A percentile compares a stretch with the other conserved stretches of the same genome.
phyloP scores from a whole-genome alignment of 2,329 filamentous ascomycete genomes.

The Phaeosphaeriaceae sp. region DNA sequence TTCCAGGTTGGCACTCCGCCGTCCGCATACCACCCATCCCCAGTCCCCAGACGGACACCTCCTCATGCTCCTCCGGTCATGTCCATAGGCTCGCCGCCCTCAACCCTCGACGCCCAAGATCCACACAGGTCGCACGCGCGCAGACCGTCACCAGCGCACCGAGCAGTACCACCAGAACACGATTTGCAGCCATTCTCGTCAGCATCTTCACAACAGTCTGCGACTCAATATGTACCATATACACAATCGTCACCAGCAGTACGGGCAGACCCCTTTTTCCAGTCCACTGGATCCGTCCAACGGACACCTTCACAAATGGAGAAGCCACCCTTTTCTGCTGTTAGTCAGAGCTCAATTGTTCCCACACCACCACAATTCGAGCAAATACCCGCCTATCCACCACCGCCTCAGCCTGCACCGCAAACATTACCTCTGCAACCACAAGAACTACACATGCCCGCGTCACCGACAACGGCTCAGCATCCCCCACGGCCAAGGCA shows the following conservation, averaged over 20 bases:
- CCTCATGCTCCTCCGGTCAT: conserved; percentile 23
- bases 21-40: conserved; percentile 21
- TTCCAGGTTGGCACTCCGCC: conserved; percentile 39
- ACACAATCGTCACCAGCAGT: conserved; percentile 28
- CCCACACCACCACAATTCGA: conserved; percentile 35
- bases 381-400: conserved; percentile 17
- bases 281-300: conserved; percentile 22
- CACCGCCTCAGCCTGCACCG: conserved; percentile 14
- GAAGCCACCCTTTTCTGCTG: conserved; percentile 23
- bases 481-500: conserved; percentile 25
- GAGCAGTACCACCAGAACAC: conserved; percentile 35
- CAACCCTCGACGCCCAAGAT: conserved; percentile 32
- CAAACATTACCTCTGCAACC: conserved; percentile 16
- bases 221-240: conserved; percentile 31
- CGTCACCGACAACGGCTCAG: conserved; percentile 15
- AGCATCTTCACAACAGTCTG: conserved; percentile 36
- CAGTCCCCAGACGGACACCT: conserved; percentile 29
- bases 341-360: conserved; percentile 27
- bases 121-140: conserved; percentile 41
- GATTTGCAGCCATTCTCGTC: conserved; percentile 34
- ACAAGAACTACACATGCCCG: conserved; percentile 10
- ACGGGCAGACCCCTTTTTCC: conserved; percentile 29
- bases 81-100: conserved; percentile 20
- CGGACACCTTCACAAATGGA: conserved; percentile 21
- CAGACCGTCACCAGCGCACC: conserved; percentile 36